These are phyloP conservation scores for Neopestalotiopsis clavispora DNA, from an alignment of 2,329 filamentous ascomycete species.

Conservation along the genomic window DNA sequence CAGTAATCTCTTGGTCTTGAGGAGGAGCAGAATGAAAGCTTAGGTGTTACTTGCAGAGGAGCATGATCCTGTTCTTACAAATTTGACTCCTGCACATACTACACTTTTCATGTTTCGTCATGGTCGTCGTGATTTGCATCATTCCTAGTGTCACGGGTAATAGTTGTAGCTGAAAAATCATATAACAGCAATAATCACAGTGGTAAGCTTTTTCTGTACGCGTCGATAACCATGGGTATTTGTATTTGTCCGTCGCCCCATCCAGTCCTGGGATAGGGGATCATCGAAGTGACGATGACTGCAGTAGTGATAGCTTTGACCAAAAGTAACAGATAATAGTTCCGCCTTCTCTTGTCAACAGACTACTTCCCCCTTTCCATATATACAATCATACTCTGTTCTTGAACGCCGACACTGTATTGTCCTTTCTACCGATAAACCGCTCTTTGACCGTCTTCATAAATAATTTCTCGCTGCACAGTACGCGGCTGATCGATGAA, in stretches of 20 bases:
- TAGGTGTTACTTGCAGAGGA: background rate
- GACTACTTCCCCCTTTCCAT: background rate
- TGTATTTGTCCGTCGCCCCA: too few species aligned
- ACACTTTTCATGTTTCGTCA: too few species aligned
- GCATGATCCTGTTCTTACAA: background rate
- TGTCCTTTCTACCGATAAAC: conserved; percentile 31
- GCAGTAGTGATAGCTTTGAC: background rate
- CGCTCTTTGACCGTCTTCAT: conserved; percentile 42
- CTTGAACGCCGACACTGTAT: background rate
- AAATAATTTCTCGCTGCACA: conserved; percentile 48
- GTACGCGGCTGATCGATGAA: conserved; percentile 50
- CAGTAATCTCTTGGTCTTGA: background rate
- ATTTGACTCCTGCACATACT: background rate
- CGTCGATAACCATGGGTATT: too few species aligned
- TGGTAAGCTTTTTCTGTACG: too few species aligned
- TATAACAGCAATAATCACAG: background rate
- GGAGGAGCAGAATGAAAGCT: background rate
- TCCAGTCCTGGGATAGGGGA: too few species aligned
- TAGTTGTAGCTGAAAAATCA: background rate
- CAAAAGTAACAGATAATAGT: background rate
- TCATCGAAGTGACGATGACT: too few species aligned
- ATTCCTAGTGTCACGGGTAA: background rate
- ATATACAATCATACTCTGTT: background rate
- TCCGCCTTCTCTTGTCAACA: background rate
- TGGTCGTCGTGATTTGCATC: too few species aligned